Evolutionary conservation across 106 monocot species (phyloP).

Genomic region (Posidonia australis): DNA sequence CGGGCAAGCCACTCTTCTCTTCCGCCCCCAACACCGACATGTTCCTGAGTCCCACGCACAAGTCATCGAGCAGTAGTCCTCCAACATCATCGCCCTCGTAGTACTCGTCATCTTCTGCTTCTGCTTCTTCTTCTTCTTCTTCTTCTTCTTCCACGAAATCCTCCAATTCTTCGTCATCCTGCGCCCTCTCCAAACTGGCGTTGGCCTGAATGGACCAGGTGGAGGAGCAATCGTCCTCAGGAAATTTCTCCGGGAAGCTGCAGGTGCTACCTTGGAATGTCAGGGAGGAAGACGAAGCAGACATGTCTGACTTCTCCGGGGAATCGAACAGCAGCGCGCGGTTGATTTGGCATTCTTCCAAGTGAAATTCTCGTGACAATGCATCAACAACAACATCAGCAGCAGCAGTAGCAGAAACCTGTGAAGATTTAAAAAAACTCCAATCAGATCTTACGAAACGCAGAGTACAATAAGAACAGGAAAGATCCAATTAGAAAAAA

Average conservation of each 20-base stretch:
- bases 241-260: conserved; percentile 9
- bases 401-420: not conserved
- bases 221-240: conserved; percentile 44
- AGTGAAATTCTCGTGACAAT: conserved; percentile 2
- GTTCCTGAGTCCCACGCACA: conserved; percentile 46
- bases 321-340: conserved; percentile 79
- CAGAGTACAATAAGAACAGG: no score
- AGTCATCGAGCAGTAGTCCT: conserved; percentile 23
- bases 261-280: conserved; percentile 30
- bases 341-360: conserved; percentile 38
- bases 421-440: no score
- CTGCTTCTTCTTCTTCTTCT: conserved; percentile 1
- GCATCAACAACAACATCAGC: not conserved
- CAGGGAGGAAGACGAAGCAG: conserved; percentile 22
- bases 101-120: conserved; percentile 5
- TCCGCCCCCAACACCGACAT: conserved; percentile 30
- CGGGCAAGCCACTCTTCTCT: conserved; percentile 14
- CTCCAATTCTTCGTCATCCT: conserved; percentile 13
- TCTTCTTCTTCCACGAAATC: conserved; percentile 10
- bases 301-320: conserved; percentile 41
- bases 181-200: conserved; percentile 19
- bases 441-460: no score
- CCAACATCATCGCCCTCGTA: conserved; percentile 14
- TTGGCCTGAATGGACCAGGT: conserved; percentile 63
- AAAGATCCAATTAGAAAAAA: no score